Base-by-base conservation (phyloP, 202 grass and related monocot species). In the Setaria italica region DNA sequence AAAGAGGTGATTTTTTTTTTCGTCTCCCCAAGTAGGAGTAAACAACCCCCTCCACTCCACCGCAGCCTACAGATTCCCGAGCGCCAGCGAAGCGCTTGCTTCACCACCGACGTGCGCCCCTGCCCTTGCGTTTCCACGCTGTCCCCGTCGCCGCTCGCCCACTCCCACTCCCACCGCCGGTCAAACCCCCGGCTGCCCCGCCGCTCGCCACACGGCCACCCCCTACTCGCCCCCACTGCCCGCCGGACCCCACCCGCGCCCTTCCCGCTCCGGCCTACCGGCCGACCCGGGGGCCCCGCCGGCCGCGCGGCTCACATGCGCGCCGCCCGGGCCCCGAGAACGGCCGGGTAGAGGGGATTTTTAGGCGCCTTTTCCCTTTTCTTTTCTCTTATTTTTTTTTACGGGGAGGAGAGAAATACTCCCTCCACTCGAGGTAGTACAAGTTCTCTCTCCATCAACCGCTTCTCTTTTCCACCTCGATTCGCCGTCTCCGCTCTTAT, bases 281-380 rank as follows among this genome's bases (percentile, higher is more conserved):
- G 57, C 75, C 67, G 45, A 42, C 54, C 0, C 1, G 12, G 4
- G 60, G 90, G 69, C 17, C 83, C 90, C 80, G 3, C 81, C 30
- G 76, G 92, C 86, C 72, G 81, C 87, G 50, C 82, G 17, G 67
- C 78, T 77, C 87, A 92, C 90, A 90, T 92, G 69, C 59, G 21
- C 29, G 70, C 46, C 45, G 29, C 86, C 85, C 85, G 58, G 25
- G 34, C 62, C 72, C 57, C 62, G 80, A 80, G 79, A 67, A 39
- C 62, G 34, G 5, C 46, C 67, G 59, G 53, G 51, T 25, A 59
- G 62, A 41, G 20, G 11, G 60, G 77, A 66, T 50, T 66, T 65
- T 60, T 48, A 34, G 43, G 59, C 42, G 25, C 30, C 33, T 37
- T 42, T 76, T 56, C n/a, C 1, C 13, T 11, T n/a, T 12, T n/a